Evolutionary conservation across 2,329 filamentous ascomycete species (phyloP), one percentile per base, ranked within the genome.

Genomic region (Fusarium nisikadoi): DNA sequence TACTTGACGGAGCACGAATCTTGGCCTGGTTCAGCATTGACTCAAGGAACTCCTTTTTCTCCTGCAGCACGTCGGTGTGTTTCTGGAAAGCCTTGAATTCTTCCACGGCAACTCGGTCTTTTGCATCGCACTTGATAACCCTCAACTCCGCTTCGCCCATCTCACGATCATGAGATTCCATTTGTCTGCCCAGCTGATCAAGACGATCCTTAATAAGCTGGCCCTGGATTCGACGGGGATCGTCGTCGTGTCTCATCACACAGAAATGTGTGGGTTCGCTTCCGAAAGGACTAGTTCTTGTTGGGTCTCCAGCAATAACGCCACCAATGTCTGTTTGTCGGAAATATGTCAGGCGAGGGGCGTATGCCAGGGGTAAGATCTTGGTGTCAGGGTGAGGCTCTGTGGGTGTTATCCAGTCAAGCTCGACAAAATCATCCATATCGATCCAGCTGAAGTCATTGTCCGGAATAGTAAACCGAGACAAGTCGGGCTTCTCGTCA

Each of bases 401-500:
- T 19, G 94, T 92, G 1, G 95, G 95, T 29, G 98, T 83, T 59
- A 97, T 95, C 95, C 95, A 98, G 79, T 98, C 97, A 27, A 99
- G 85, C 80, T 99, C 96, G 35, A 99, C 95, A 81, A 99, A 99
- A 80, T 99, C 96, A 79, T 99, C 96, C 94, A 99, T 98, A 78
- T 99, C 96, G 70, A 99, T 95, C 96, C 96, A 99, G 61, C 92
- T 94, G 74, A 94, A 91, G 78, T 99, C 96, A 60, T 97, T 93
- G 80, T 99, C 96, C 0, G 96, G 95, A 54, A 99, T 99, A 0
- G 92, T 95, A 79, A 99, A 99, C 58, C 92, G 92, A 1, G 95
- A 97, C 54, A 97, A 86, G 79, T 95, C 92, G 6, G 89, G 89
- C 12, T 88, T 88, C 13, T 88, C 87, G 31, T 90, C 88, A 56